Percentiles rank a stretch among this genome's conserved stretches.
Conservation (phyloP, 768 basidiomycete genomes). For the Symmetrospora coprosmae region DNA sequence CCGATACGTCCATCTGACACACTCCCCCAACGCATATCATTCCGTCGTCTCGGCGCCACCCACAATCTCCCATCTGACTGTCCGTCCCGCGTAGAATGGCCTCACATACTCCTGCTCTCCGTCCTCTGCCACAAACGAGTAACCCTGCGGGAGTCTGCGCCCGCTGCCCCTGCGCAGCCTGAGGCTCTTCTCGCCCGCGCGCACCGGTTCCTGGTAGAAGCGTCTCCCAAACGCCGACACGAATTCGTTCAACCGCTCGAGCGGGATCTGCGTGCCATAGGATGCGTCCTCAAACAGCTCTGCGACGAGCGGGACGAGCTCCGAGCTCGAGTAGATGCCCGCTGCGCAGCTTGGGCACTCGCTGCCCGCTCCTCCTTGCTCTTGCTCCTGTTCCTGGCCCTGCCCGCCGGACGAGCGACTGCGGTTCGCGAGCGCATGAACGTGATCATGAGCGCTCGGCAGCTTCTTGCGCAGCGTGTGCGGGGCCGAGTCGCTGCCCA, state of each 20-base stretch:
- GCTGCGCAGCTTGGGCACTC: slow-evolving; percentile 68
- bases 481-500: slow-evolving; percentile 92
- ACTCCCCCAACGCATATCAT: too few relatives aligned
- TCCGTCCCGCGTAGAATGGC: slow-evolving; percentile 78
- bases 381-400: slow-evolving; percentile 32
- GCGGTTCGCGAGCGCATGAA: slow-evolving; percentile 17
- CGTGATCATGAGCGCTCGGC: slow-evolving; percentile 23
- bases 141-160: slow-evolving; percentile 31
- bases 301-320: slow-evolving; percentile 77
- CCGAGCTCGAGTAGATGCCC: slow-evolving; percentile 86
- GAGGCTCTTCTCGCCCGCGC: slow-evolving; percentile 27
- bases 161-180: slow-evolving; percentile 34
- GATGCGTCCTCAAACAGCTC: slow-evolving; percentile 72
- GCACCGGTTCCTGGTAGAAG: slow-evolving; percentile 50
- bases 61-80: slow-evolving; percentile 52
- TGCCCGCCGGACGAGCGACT: slow-evolving; percentile 18
- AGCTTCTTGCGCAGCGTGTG: slow-evolving; percentile 48
- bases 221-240: slow-evolving; percentile 60
- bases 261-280: slow-evolving; percentile 68
- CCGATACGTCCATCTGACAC: too few relatives aligned
- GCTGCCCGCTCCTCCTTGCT: slow-evolving; percentile 57
- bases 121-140: slow-evolving; percentile 36
- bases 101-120: slow-evolving; percentile 51
- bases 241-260: slow-evolving; percentile 68
- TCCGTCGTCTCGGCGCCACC: too few relatives aligned